phyloP scores from a whole-genome alignment of 2,329 filamentous ascomycete species.

The Byssoonygena ceratinophila region DNA sequence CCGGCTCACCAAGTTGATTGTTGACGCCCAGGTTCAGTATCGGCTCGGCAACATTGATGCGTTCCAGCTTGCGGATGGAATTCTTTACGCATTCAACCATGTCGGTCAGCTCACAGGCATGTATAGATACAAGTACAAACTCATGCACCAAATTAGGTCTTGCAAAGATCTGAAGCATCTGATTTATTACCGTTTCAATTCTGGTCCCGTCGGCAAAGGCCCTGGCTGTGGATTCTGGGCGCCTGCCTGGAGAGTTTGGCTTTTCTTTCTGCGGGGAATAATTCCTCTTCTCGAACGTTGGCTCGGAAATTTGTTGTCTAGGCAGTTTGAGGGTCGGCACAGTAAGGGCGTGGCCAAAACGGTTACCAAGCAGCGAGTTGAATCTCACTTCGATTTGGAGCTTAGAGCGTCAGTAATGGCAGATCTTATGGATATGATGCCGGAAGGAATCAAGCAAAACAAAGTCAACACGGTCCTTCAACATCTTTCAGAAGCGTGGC shows the following conservation, averaged over 20 bases:
- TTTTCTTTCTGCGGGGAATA: slow-evolving; percentile 98
- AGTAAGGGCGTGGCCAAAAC: slow-evolving; percentile 99
- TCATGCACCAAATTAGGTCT: slow-evolving; percentile 98
- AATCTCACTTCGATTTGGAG: slow-evolving; percentile 96
- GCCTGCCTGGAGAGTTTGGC: slow-evolving; percentile 95
- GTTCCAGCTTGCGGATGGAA: slow-evolving; percentile 95
- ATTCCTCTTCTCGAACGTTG: slow-evolving; percentile 93
- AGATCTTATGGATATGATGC: slow-evolving; percentile 99
- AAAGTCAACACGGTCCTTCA: slow-evolving; percentile 97
- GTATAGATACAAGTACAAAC: slow-evolving; percentile 99
- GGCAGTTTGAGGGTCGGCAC: slow-evolving; percentile 95
- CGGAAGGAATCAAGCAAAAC: slow-evolving; percentile 97
- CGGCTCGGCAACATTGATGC: slow-evolving; percentile 95
- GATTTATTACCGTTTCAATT: slow-evolving; percentile 98
- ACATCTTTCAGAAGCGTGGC: slow-evolving; percentile 94
- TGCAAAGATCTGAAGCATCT: slow-evolving; percentile 99
- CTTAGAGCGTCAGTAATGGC: slow-evolving; percentile 97
- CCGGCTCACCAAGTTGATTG: slow-evolving; percentile 89
- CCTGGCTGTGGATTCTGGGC: slow-evolving; percentile 99
- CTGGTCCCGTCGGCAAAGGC: slow-evolving; percentile 89
- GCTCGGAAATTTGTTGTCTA: slow-evolving; percentile 90
- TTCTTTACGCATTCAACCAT: slow-evolving; percentile 98
- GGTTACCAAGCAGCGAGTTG: slow-evolving; percentile 96
- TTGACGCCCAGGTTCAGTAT: slow-evolving; percentile 97
- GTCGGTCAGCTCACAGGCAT: slow-evolving; percentile 97